Conservation (phyloP, 2,329 filamentous ascomycete species). For the Eutypa lata region DNA sequence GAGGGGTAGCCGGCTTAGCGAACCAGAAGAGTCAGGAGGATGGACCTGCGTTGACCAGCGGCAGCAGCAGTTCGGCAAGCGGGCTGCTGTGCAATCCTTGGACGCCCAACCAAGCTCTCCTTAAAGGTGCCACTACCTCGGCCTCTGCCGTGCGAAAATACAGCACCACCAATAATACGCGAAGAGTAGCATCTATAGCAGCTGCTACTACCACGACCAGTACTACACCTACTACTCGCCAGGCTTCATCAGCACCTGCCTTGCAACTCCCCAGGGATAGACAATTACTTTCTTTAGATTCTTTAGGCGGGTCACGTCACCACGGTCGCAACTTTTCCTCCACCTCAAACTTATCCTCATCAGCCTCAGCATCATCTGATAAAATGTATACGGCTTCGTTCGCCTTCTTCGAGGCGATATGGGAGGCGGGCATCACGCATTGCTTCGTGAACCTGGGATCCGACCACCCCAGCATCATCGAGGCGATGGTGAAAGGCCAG, state of each 20-base stretch:
- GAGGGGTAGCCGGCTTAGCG: neutral
- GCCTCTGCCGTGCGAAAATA: neutral
- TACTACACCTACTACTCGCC: neutral
- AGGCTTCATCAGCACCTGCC: neutral
- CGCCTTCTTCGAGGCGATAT: conserved; percentile 58
- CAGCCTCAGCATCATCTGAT: neutral
- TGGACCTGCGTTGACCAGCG: neutral
- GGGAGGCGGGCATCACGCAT: conserved; percentile 33
- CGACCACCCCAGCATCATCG: conserved; percentile 73
- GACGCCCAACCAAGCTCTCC: neutral
- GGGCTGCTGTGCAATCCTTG: neutral
- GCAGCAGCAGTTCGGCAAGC: neutral
- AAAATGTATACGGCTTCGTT: conserved; percentile 61
- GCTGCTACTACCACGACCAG: too few relatives aligned
- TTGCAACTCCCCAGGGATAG: neutral
- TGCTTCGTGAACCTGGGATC: conserved; percentile 65
- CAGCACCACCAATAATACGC: neutral
- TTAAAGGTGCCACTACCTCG: neutral
- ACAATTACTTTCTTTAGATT: neutral
- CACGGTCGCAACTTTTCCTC: neutral
- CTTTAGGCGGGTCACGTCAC: neutral
- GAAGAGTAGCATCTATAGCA: neutral
- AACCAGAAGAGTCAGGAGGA: neutral
- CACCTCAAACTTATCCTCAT: neutral
- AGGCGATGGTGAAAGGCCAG: conserved; percentile 76